Evolutionary conservation across 345 rosid species (phyloP), one percentile per base, ranked within the genome.

Genomic region (Nasturtium officinale): DNA sequence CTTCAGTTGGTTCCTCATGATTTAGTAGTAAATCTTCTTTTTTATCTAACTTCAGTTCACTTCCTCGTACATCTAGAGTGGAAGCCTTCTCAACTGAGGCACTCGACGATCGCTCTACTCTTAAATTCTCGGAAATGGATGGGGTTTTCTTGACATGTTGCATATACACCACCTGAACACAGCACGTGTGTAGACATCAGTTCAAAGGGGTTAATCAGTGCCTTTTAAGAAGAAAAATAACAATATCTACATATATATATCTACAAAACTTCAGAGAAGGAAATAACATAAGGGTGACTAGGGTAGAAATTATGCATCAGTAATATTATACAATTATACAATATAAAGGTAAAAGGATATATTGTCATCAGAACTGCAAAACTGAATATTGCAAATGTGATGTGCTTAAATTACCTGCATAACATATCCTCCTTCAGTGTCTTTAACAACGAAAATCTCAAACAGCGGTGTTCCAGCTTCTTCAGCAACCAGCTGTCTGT

Each of bases 401-500:
- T 20, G 23, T 17, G 33, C 72, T 42, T 51, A 60, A 47, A 68
- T 77, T 71, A 94, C 98, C 96, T 91, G 90, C 96, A 86, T 91
- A 57, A 73, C 79, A 72, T 89, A 91, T 57, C 79, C 77, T 59
- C 82, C 92, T 12, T 83, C 86, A 32, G 73, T 78, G 65, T 89
- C 89, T 83, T 86, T 91, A 76, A 87, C 93, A 73, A 91, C 89
- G 63, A 88, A 94, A 80, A 94, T 87, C 83, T 94, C 98, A 80
- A 91, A 94, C n/a, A 94, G 77, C 17, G 93, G 97, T 74, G 88
- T 87, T 77, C 98, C 98, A 71, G 91, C 83, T 61, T 91, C 86
- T 75, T 85, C 84, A 74, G 86, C 83, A 66, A 83, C 86, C 85
- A 94, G 78, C 81, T 94, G 96, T 82, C 98, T 94, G 92, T 65